Evolutionary conservation across 2,329 filamentous ascomycete species (phyloP).

Genomic region (Arthroderma sp.): DNA sequence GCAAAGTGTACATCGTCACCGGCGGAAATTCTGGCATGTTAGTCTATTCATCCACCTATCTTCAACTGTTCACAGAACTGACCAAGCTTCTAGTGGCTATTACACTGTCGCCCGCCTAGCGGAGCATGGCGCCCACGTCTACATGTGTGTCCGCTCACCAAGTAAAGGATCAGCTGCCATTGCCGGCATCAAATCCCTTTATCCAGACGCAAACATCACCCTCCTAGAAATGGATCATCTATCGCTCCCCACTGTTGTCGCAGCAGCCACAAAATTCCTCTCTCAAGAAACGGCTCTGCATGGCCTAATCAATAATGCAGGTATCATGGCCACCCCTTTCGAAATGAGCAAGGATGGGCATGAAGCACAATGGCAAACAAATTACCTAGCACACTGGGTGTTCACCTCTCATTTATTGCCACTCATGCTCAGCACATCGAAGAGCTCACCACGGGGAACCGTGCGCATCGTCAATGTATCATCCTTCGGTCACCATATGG

Average conservation of each 20-base stretch:
- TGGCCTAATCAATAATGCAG: constrained; percentile 34
- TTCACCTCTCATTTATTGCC: constrained; percentile 32
- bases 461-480: constrained; percentile 26
- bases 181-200: constrained; percentile 24
- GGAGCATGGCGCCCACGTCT: constrained; percentile 39
- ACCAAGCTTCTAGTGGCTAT: constrained; percentile 18
- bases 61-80: no score
- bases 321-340: constrained; percentile 32
- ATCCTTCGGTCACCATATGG: constrained; percentile 23
- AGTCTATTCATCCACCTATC: constrained; percentile 10
- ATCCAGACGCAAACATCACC: constrained; percentile 25
- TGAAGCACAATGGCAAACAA: constrained; percentile 34
- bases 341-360: constrained; percentile 27
- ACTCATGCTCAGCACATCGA: constrained; percentile 24
- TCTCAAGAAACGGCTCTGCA: constrained; percentile 30
- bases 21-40: constrained; percentile 36
- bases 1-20: constrained; percentile 34
- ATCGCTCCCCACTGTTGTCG: constrained; percentile 36
- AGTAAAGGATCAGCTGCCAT: constrained; percentile 33
- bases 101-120: constrained; percentile 36
- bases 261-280: constrained; percentile 30
- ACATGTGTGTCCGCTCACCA: constrained; percentile 39
- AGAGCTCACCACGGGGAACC: constrained; percentile 13
- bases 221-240: constrained; percentile 37
- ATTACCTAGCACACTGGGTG: constrained; percentile 34